Evolutionary conservation across 179 eudicot species (phyloP).

Genomic region (Sideroxylon spinosum): DNA sequence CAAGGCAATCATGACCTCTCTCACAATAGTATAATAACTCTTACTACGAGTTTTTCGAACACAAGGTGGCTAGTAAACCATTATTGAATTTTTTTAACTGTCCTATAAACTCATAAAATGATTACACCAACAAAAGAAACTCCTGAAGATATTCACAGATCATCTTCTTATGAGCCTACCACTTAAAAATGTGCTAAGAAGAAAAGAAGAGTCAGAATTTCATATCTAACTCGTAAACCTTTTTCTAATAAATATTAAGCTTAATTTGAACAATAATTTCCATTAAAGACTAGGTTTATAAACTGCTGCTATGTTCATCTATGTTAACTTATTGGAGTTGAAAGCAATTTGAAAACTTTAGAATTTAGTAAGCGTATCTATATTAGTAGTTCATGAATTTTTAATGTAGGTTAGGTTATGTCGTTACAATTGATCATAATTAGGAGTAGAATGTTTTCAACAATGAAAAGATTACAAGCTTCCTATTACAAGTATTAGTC

Average conservation of each 20-base stretch:
- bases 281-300: too few relatives aligned
- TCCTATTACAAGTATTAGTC: neutral
- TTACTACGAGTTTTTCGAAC: too few relatives aligned
- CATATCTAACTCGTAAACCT: neutral
- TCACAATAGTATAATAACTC: neutral
- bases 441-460: neutral
- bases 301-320: too few relatives aligned
- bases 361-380: neutral
- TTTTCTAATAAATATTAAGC: neutral
- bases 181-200: neutral
- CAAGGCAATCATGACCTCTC: neutral
- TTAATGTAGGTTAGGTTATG: neutral
- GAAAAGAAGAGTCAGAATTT: neutral
- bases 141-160: neutral
- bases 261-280: too few relatives aligned
- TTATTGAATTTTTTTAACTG: too few relatives aligned
- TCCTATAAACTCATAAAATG: neutral
- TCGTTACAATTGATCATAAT: neutral
- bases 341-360: neutral
- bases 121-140: neutral
- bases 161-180: neutral
- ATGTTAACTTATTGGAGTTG: neutral
- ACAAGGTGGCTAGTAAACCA: too few relatives aligned
- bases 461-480: too few relatives aligned
- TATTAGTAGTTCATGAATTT: neutral